phyloP scores from a whole-genome alignment of 1,139 yeast species.

The Wickerhamomyces sp. region DNA sequence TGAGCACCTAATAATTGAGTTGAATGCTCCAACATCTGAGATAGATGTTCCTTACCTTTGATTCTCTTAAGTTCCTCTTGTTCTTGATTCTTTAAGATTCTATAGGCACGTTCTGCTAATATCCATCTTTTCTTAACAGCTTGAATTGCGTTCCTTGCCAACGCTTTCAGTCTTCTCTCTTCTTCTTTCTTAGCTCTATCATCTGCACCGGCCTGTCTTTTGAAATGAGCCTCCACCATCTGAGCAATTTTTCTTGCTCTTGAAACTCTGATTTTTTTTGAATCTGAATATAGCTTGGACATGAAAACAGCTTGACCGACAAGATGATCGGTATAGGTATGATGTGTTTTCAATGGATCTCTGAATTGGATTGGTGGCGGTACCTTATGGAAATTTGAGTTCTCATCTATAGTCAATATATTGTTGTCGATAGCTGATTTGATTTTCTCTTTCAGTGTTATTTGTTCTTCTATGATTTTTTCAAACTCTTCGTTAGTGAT shows the following conservation, averaged over 20 bases:
- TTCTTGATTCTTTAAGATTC: constrained; percentile 45
- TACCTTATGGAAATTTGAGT: constrained; percentile 27
- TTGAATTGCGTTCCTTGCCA: constrained; percentile 76
- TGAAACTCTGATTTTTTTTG: constrained; percentile 61
- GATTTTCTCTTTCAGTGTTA: constrained; percentile 40
- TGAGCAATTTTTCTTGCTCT: constrained; percentile 69
- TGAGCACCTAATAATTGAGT: constrained; percentile 89
- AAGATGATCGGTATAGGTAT: constrained; percentile 68
- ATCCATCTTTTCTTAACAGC: constrained; percentile 91
- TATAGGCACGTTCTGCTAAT: constrained; percentile 81
- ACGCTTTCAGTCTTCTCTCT: constrained; percentile 58
- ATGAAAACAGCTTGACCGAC: constrained; percentile 72
- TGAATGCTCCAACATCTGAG: constrained; percentile 87
- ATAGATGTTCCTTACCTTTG: constrained; percentile 83
- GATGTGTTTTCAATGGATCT: constrained; percentile 39
- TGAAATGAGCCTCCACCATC: constrained; percentile 85
- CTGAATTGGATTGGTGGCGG: constrained; percentile 30
- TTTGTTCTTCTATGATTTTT: constrained; percentile 44
- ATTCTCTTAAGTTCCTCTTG: constrained; percentile 66
- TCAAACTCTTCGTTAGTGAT: constrained; percentile 28
- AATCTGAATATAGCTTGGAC: constrained; percentile 67
- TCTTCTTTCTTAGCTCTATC: constrained; percentile 72
- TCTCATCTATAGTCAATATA: constrained; percentile 40
- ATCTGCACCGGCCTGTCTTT: constrained; percentile 81
- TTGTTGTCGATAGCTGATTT: constrained; percentile 52